phyloP scores from a whole-genome alignment of 2,329 filamentous ascomycete species.

The Pseudogymnoascus pannorum region DNA sequence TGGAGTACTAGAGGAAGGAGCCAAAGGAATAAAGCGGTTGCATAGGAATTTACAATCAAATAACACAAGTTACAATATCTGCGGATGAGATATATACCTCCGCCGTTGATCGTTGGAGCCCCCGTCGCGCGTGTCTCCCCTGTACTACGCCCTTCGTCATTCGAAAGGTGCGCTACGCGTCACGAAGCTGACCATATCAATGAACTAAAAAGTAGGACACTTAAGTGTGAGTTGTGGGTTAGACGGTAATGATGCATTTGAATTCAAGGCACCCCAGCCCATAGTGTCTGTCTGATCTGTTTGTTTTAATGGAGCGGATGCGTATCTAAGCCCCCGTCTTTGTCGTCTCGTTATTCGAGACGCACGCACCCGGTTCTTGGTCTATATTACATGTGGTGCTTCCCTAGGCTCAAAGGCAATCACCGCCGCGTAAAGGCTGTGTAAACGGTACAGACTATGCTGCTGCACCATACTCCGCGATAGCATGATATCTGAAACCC shows the following conservation, averaged over 20 bases:
- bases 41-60: background rate
- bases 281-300: background rate
- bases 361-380: background rate
- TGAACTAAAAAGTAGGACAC: background rate
- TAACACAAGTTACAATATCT: background rate
- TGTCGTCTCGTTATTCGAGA: background rate
- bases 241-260: constrained; percentile 2
- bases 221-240: background rate
- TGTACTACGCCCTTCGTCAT: background rate
- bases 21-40: background rate
- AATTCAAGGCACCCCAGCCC: constrained; percentile 4
- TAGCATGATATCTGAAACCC: background rate
- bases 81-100: background rate
- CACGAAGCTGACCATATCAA: background rate
- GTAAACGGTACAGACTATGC: background rate
- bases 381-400: background rate
- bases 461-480: background rate
- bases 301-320: background rate
- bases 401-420: background rate
- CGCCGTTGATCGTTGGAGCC: background rate
- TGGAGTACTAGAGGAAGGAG: background rate
- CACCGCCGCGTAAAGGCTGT: background rate
- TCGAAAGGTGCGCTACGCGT: too few relatives aligned
- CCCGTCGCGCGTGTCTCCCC: background rate
- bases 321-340: background rate